These are phyloP conservation scores for Penicillium occitanis DNA, from an alignment of 2,329 filamentous ascomycete species.

Conservation along the genomic window DNA sequence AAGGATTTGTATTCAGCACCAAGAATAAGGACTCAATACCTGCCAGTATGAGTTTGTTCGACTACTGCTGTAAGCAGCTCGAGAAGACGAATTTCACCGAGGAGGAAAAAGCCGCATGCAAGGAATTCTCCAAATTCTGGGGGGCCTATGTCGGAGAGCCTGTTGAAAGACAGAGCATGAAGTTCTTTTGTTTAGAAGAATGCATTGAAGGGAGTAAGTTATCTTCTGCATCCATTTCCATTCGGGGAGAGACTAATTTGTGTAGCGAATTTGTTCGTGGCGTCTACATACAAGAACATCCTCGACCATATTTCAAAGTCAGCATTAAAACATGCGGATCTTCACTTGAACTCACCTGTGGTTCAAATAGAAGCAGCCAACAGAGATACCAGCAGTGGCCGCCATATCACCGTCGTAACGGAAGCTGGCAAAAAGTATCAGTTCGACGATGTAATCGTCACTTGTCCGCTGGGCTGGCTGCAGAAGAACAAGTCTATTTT, in stretches of 20 bases:
- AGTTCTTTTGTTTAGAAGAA: conserved; percentile 66
- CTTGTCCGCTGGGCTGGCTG: conserved; percentile 55
- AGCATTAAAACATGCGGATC: conserved; percentile 49
- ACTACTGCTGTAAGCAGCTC: conserved; percentile 57
- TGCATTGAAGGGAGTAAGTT: conserved; percentile 60
- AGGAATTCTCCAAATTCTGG: conserved; percentile 61
- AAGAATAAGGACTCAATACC: conserved; percentile 53
- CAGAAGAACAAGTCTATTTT: conserved; percentile 51
- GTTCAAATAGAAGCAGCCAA: conserved; percentile 37
- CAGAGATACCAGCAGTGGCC: conserved; percentile 26
- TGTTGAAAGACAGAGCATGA: conserved; percentile 60
- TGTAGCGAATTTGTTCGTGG: conserved; percentile 61
- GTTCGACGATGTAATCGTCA: conserved; percentile 56
- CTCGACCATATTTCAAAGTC: conserved; percentile 53
- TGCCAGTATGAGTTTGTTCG: conserved; percentile 53
- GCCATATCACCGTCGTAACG: conserved; percentile 49
- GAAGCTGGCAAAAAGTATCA: conserved; percentile 34
- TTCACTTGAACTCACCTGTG: conserved; percentile 50
- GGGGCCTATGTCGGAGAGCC: conserved; percentile 63
- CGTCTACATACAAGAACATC: conserved; percentile 61
- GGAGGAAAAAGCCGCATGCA: conserved; percentile 49
- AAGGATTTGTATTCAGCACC: conserved; percentile 61
- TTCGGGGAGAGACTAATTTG: background rate
- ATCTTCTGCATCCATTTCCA: background rate
- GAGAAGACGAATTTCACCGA: conserved; percentile 39